Base-by-base conservation (phyloP, 1,139 yeast genomes). In the Blastobotrys indianensis region DNA sequence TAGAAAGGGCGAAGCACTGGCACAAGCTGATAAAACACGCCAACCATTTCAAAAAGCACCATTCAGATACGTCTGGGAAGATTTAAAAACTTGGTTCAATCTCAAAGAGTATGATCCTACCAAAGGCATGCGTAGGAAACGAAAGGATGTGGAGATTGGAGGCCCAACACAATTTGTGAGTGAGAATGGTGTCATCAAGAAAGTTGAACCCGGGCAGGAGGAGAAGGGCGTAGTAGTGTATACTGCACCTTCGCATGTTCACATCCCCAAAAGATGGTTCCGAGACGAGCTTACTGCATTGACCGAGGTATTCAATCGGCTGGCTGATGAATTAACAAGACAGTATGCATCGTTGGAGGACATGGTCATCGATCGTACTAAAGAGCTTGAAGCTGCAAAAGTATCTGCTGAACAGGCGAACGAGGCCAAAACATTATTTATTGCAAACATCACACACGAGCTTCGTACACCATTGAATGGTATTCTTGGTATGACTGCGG, bases 381-480 rank as follows among this genome's bases (percentile, higher is more conserved):
- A 79, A 59, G 95, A 90, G 63, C 72, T 90, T 41, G 96, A 88
- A 63, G 85, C 83, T 1, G 94, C 95, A 9, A 87, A 85, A 57
- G 75, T 85, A 32, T 87, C 85, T 61, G 97, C 97, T 0, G 97
- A 90, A 65, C 77, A 83, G 33, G 97, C 98, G 2, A 90, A 87
- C 65, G 96, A 87, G 58, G 95, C 97, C 7, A 90, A 90, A 59
- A 85, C 96, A 0, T 86, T 87, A 12, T 92, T 92, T 64, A 88
- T 92, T 63, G 97, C 97, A 15, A 92, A 90, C 62, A 88, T 92
- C 33, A 88, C 97, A 0, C 97, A 92, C 62, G 98, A 92, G 66
- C 74, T 92, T 60, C 75, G 97, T 54, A 92, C 98, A 0, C 98
- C 98, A 1, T 70, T 92, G 56, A 92, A 92, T 64, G 98, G 97